Conservation (phyloP, 2,329 filamentous ascomycete species). For the Xylaria sp. region DNA sequence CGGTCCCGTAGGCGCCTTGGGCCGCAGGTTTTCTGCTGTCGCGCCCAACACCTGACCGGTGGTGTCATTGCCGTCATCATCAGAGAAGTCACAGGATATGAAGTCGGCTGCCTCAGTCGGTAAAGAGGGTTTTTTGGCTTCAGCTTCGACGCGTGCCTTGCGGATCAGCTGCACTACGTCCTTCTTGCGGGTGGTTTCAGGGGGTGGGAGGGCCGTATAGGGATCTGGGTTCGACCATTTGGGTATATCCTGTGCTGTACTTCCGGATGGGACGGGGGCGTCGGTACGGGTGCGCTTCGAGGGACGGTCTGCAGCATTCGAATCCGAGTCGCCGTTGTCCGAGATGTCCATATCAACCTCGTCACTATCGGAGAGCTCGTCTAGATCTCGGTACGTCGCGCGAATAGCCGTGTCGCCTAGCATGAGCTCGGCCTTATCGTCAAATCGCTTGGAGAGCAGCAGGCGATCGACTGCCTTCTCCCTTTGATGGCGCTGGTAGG, state of each 20-base stretch:
- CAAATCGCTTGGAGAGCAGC: conserved; percentile 58
- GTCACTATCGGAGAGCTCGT: conserved; percentile 70
- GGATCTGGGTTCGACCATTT: conserved; percentile 98
- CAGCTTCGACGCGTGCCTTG: conserved; percentile 78
- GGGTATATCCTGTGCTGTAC: conserved; percentile 62
- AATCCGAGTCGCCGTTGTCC: conserved; percentile 56
- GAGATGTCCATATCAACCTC: conserved; percentile 74
- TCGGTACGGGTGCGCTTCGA: conserved; percentile 56
- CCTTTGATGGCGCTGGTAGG: conserved; percentile 18
- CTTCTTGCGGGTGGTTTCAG: conserved; percentile 76
- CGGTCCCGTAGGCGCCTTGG: conserved; percentile 50
- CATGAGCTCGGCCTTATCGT: conserved; percentile 56
- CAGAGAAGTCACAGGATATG: conserved; percentile 82
- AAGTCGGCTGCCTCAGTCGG: conserved; percentile 79
- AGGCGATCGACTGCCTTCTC: conserved; percentile 51
- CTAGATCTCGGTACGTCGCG: conserved; percentile 64
- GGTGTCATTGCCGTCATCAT: conserved; percentile 67
- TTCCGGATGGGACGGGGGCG: conserved; percentile 39
- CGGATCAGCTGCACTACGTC: conserved; percentile 92
- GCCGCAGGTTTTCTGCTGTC: not conserved
- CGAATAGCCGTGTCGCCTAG: conserved; percentile 58
- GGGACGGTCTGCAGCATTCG: conserved; percentile 52
- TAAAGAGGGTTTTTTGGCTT: conserved; percentile 58
- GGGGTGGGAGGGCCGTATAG: conserved; percentile 86
- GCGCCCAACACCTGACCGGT: conserved; percentile 38